Evolutionary conservation across 1,284 basidiomycete species (phyloP), one percentile per base, ranked within the genome.

Genomic region (Rhodotorula sp.): DNA sequence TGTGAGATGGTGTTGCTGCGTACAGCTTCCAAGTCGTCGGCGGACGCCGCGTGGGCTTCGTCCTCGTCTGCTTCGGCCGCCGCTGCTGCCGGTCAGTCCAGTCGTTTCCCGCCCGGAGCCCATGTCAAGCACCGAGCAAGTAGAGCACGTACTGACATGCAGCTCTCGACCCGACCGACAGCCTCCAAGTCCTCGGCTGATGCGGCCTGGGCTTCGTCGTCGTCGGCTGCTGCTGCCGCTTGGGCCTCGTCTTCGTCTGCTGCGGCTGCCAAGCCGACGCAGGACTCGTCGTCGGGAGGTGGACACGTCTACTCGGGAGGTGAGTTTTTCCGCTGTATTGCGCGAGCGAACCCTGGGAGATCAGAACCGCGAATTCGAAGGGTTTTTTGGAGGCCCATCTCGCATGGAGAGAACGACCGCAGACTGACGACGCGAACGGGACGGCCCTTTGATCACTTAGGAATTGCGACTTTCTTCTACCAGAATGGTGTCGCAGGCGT

Each of bases 401-500:
- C n/a, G n/a, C n/a, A n/a, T n/a, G n/a, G n/a, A n/a, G n/a, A n/a
- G n/a, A n/a, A 21, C 34, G 50, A 14, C 50, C n/a, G 50, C 50
- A 21, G 6, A 52, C 50, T 23, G 50, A 23, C 18, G 49, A 50
- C 7, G 18, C 1, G 49, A 7, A 23, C 18, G 49, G 23, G 1
- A 23, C 23, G 49, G 49, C 8, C 3, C 23, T 23, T 10, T 50
- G 1, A 5, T 23, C 19, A 43, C 1, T 14, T 6, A 23, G 49
- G 49, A 1, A 21, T 50, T 2, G 49, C 49, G 1, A 50, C 49
- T 6, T 67, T 34, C 56, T 70, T 68, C 52, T 49, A 64, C 8
- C 68, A 71, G 60, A 64, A 71, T 62, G 69, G 69, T 21, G 66
- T 67, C 23, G 62, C 69, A 8, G 69, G 69, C 49, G 48, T 49